Evolutionary conservation across 148 eudicot species (phyloP).

Genomic region (Rhododendron mucronatum): DNA sequence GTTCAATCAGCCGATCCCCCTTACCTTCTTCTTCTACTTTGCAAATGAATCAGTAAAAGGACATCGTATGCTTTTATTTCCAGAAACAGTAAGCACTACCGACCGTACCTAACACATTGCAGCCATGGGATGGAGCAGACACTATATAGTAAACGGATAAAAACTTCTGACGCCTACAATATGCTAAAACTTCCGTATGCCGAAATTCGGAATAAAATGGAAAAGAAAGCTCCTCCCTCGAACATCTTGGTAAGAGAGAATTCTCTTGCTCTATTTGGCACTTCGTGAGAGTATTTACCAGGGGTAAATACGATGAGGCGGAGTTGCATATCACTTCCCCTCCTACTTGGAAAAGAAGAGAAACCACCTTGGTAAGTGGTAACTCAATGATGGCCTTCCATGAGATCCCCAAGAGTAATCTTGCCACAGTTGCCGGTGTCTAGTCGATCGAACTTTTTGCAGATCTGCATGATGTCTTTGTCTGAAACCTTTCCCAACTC

Average conservation of each 20-base stretch:
- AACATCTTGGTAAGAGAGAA: not conserved
- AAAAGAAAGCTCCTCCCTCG: not conserved
- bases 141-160: not conserved
- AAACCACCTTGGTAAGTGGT: not conserved
- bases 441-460: constrained; percentile 71
- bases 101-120: not conserved
- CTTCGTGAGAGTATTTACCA: not conserved
- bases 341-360: not conserved
- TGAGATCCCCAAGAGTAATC: constrained; percentile 80
- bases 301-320: not conserved
- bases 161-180: not conserved
- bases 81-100: not conserved
- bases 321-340: not conserved
- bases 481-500: constrained; percentile 89
- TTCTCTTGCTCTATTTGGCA: not conserved
- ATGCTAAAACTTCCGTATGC: not conserved
- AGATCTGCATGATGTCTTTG: constrained; percentile 69
- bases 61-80: not conserved
- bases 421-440: constrained; percentile 82
- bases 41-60: not conserved
- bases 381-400: constrained; percentile 42
- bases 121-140: not conserved
- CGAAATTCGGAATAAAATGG: not conserved
- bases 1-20: not conserved
- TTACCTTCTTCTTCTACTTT: not conserved